Evolutionary conservation across 2,329 filamentous ascomycete species (phyloP).

Genomic region (Pestalotiopsis sp.): DNA sequence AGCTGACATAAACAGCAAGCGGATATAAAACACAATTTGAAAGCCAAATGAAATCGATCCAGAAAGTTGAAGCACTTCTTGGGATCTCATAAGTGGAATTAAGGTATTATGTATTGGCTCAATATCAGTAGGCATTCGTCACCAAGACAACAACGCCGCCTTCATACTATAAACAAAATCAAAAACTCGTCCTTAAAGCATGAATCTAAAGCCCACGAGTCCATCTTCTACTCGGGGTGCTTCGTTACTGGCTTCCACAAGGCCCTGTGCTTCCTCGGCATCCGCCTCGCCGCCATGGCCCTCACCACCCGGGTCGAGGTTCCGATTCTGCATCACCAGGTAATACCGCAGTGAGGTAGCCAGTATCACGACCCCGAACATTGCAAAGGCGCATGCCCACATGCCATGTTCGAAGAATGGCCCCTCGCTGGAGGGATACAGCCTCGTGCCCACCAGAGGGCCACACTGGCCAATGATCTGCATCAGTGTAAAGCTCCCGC

Average conservation of each 20-base stretch:
- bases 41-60: no score
- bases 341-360: constrained; percentile 57
- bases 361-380: constrained; percentile 62
- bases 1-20: no score
- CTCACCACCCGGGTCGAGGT: constrained; percentile 34
- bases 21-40: no score
- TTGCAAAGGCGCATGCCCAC: constrained; percentile 63
- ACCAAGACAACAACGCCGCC: no score
- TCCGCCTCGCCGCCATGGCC: neutral
- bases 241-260: constrained; percentile 5
- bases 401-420: constrained; percentile 68
- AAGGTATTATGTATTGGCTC: no score
- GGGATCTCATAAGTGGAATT: no score
- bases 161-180: no score
- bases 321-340: constrained; percentile 53
- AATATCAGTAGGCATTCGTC: neutral
- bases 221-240: neutral
- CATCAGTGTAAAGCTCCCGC: constrained; percentile 77
- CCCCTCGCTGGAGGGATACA: constrained; percentile 63
- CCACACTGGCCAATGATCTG: constrained; percentile 83
- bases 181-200: constrained; percentile 9
- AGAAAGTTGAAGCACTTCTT: no score
- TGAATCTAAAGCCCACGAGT: constrained; percentile 15
- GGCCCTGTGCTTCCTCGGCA: constrained; percentile 19
- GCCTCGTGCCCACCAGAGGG: constrained; percentile 67